Percentiles rank a stretch among this genome's conserved stretches.
These are phyloP conservation scores for Fusarium guadeloupense DNA, from an alignment of 2,329 filamentous ascomycete genomes.

Conservation along the genomic window DNA sequence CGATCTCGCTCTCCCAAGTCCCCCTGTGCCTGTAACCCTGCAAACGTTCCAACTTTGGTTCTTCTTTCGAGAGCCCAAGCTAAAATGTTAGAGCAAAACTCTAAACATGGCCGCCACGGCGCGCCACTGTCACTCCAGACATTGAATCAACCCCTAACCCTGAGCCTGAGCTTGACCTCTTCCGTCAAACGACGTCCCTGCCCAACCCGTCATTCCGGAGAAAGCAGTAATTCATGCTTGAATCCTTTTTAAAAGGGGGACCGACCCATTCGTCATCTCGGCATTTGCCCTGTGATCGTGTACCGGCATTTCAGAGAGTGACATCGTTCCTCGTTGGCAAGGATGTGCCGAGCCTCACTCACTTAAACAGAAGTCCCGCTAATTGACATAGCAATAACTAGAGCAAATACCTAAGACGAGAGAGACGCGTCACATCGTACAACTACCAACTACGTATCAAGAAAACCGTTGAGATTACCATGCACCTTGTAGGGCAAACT, in stretches of 20 bases:
- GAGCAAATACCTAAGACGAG: neutral
- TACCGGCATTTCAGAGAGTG: conserved; percentile 19
- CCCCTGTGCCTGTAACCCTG: neutral
- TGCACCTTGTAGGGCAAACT: neutral
- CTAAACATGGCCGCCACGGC: conserved; percentile 7
- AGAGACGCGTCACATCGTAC: conserved; percentile 9
- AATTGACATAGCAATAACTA: neutral
- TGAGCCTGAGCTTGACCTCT: neutral
- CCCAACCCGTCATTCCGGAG: neutral
- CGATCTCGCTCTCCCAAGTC: conserved; percentile 13
- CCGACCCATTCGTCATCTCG: conserved; percentile 5
- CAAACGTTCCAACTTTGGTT: neutral
- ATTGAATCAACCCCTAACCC: neutral
- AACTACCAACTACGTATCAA: neutral
- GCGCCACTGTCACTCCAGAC: conserved; percentile 1
- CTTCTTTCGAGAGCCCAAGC: neutral
- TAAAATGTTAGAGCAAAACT: conserved; percentile 11
- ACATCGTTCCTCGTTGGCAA: neutral
- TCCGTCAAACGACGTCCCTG: neutral
- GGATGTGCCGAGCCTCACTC: conserved; percentile 15
- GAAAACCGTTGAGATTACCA: neutral
- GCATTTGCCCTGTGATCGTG: conserved; percentile 26
- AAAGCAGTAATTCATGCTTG: neutral
- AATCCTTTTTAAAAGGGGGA: neutral
- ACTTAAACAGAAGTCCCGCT: neutral